These are phyloP conservation scores for Lolium rigidum DNA, from an alignment of 176 grass and related monocot species.

Conservation along the genomic window DNA sequence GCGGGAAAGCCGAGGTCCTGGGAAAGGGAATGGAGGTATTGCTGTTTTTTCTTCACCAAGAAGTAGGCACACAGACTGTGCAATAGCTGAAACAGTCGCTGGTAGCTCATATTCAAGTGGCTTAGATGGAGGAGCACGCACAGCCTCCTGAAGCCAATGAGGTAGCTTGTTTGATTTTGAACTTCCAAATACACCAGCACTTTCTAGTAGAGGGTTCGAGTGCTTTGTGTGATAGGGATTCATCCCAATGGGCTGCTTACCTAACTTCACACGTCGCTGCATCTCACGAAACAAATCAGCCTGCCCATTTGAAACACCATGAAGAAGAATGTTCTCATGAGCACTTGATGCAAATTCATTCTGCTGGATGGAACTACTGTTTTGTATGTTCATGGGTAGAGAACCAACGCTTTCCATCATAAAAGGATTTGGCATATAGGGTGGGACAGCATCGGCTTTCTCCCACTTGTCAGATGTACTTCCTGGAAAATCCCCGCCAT, in stretches of 20 bases:
- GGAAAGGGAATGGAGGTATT: slow-evolving; percentile 84
- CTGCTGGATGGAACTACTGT: slow-evolving; percentile 49
- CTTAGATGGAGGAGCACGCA: slow-evolving; percentile 61
- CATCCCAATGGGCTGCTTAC: slow-evolving; percentile 53
- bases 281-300: slow-evolving; percentile 55
- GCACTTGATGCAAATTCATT: slow-evolving; percentile 57
- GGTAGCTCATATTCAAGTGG: slow-evolving; percentile 63
- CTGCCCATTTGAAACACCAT: slow-evolving; percentile 58
- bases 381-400: slow-evolving; percentile 53
- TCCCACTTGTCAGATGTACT: slow-evolving; percentile 58
- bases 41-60: slow-evolving; percentile 77
- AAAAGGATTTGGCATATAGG: slow-evolving; percentile 68
- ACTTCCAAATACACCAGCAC: slow-evolving; percentile 47
- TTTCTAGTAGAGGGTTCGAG: not conserved
- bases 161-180: slow-evolving; percentile 89
- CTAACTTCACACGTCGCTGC: slow-evolving; percentile 51
- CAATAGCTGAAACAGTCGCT: slow-evolving; percentile 74
- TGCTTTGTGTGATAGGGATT: slow-evolving; percentile 44
- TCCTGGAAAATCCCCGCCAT: slow-evolving; percentile 50
- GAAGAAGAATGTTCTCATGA: slow-evolving; percentile 46
- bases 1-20: slow-evolving; percentile 54
- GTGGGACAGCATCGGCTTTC: slow-evolving; percentile 61
- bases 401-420: slow-evolving; percentile 51
- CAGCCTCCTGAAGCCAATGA: slow-evolving; percentile 97
- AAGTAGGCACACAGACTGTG: slow-evolving; percentile 75